phyloP scores from a whole-genome alignment of 2,329 filamentous ascomycete genomes.

The Rugonectria rugulosa region DNA sequence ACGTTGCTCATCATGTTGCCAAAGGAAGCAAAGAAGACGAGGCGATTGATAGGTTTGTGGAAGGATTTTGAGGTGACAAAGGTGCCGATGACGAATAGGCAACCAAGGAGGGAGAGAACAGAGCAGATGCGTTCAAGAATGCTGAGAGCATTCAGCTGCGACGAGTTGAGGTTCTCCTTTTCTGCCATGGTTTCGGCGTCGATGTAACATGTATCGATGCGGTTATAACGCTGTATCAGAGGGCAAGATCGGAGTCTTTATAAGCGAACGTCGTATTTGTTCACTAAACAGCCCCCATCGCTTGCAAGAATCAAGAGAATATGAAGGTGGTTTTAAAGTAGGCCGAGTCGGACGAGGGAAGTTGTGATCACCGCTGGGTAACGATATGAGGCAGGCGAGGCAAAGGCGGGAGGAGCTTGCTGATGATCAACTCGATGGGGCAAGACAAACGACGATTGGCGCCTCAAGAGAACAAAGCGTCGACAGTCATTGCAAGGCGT shows the following conservation, averaged over 20 bases:
- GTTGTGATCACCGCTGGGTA: background rate
- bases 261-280: background rate
- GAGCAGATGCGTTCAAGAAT: constrained; percentile 74
- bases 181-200: constrained; percentile 26
- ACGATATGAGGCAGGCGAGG: background rate
- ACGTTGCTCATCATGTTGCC: constrained; percentile 82
- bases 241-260: background rate
- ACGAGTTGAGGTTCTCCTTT: constrained; percentile 21
- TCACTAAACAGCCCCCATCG: constrained; percentile 7
- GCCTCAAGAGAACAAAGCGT: constrained; percentile 10
- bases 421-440: constrained; percentile 4
- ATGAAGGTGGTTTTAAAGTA: background rate
- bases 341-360: background rate
- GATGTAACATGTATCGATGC: background rate
- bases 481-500: constrained; percentile 22
- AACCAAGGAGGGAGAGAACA: constrained; percentile 74
- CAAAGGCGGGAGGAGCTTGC: background rate
- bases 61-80: constrained; percentile 74
- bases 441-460: constrained; percentile 4
- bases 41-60: constrained; percentile 85
- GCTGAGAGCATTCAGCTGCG: constrained; percentile 63
- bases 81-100: constrained; percentile 74
- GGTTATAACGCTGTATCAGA: background rate
- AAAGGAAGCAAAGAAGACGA: constrained; percentile 84
- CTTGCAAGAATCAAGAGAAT: constrained; percentile 1